Conservation (phyloP, 257 asterid species). For the Coffea canephora region DNA sequence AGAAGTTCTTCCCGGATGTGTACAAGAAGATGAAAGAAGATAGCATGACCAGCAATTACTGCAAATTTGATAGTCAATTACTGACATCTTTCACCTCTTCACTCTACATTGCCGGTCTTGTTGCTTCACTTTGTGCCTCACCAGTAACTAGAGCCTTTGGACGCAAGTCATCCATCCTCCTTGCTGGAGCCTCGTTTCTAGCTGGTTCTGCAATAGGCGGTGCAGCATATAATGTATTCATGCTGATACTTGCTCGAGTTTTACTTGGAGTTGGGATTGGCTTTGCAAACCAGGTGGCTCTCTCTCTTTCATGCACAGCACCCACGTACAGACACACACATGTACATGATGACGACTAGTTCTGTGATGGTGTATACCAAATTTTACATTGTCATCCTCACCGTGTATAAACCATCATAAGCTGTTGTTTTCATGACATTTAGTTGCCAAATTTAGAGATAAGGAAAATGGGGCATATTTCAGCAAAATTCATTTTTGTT, state of each 20-base stretch:
- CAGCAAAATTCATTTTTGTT: background rate
- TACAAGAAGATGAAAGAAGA: slow-evolving; percentile 33
- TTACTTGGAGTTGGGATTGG: slow-evolving; percentile 61
- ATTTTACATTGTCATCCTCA: slow-evolving; percentile 42
- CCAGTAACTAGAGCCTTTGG: slow-evolving; percentile 44
- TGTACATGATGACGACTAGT: background rate
- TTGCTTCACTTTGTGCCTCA: slow-evolving; percentile 50
- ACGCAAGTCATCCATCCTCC: slow-evolving; percentile 42
- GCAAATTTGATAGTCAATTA: slow-evolving; percentile 52
- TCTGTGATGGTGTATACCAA: background rate
- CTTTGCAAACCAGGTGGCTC: slow-evolving; percentile 52
- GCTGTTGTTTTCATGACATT: background rate
- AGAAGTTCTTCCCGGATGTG: slow-evolving; percentile 46
- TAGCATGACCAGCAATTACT: slow-evolving; percentile 41
- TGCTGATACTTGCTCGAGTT: slow-evolving; percentile 48
- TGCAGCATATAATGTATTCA: slow-evolving; percentile 36
- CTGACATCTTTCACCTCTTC: slow-evolving; percentile 50
- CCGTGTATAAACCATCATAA: background rate
- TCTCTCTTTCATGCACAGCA: background rate
- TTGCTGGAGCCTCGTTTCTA: slow-evolving; percentile 47
- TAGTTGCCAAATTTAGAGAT: background rate
- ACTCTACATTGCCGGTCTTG: slow-evolving; percentile 52
- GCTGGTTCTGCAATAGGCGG: slow-evolving; percentile 51
- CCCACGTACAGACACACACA: background rate
- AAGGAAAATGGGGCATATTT: background rate